phyloP scores from a whole-genome alignment of 2,329 filamentous ascomycete species.

The Phaeosphaeriaceae sp. region DNA sequence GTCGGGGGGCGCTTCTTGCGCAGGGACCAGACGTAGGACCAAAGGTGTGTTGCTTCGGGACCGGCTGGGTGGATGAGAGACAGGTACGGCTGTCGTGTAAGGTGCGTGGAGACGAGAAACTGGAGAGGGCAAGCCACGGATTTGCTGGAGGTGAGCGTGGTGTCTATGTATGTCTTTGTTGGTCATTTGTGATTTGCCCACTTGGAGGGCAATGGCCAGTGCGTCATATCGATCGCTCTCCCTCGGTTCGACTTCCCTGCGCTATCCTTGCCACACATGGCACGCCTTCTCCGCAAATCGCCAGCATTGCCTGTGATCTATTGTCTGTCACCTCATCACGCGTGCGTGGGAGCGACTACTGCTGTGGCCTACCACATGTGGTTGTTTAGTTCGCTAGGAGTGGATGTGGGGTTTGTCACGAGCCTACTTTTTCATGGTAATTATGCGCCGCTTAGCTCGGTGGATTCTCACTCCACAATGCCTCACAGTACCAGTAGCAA shows the following conservation, averaged over 20 bases:
- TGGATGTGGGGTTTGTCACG: not conserved
- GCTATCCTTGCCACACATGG: slow-evolving; percentile 3
- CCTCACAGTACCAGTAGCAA: too few species aligned
- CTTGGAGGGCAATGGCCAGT: slow-evolving; percentile 21
- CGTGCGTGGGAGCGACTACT: slow-evolving; percentile 6
- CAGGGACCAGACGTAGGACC: slow-evolving; percentile 24
- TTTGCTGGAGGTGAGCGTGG: slow-evolving; percentile 22
- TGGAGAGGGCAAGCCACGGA: slow-evolving; percentile 23
- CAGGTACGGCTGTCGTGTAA: slow-evolving; percentile 13
- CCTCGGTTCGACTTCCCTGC: slow-evolving; percentile 13
- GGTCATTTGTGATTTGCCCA: slow-evolving; percentile 41
- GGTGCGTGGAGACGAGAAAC: slow-evolving; percentile 11
- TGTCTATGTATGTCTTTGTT: slow-evolving; percentile 47
- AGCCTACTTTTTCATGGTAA: not conserved
- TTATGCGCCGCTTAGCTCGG: too few species aligned
- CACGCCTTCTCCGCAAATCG: slow-evolving; percentile 21
- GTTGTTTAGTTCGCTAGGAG: not conserved
- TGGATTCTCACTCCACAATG: too few species aligned
- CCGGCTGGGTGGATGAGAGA: slow-evolving; percentile 1
- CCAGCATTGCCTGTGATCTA: slow-evolving; percentile 13
- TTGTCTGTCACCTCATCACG: slow-evolving; percentile 6
- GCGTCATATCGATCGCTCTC: slow-evolving; percentile 31
- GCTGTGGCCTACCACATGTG: not conserved
- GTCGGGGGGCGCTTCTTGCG: slow-evolving; percentile 16
- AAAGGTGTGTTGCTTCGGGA: not conserved